Percentiles rank a stretch among this genome's conserved stretches.
These are phyloP conservation scores for Phytopythium mirpurense DNA, from an alignment of 352 stramenopile genomes.

Conservation along the genomic window DNA sequence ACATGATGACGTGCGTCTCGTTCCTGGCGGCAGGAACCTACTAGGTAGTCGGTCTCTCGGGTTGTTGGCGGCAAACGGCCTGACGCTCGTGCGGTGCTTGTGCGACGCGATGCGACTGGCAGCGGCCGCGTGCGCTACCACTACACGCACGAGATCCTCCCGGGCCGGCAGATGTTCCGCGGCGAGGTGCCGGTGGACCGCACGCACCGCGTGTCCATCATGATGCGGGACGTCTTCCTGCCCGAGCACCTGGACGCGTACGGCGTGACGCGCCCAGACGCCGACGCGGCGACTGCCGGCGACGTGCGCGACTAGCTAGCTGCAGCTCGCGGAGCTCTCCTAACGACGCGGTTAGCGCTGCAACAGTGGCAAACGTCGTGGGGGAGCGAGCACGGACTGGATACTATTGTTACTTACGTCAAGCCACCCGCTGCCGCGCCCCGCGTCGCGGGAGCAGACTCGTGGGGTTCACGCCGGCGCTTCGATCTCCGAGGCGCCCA, in stretches of 20 bases:
- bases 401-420: slow-evolving; percentile 1
- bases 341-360: no score
- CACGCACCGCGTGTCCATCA: slow-evolving; percentile 79
- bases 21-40: no score
- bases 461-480: no score
- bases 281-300: neutral
- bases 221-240: slow-evolving; percentile 68
- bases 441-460: no score
- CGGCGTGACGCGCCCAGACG: slow-evolving; percentile 25
- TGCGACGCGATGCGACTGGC: no score
- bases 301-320: neutral
- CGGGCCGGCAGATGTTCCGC: slow-evolving; percentile 51
- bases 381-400: no score
- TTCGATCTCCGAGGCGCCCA: no score
- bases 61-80: no score
- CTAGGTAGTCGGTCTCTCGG: no score
- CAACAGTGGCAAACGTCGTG: no score
- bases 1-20: slow-evolving; percentile 80
- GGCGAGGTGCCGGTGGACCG: slow-evolving; percentile 49
- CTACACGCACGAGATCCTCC: slow-evolving; percentile 85
- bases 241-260: slow-evolving; percentile 33
- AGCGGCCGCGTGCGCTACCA: slow-evolving; percentile 76
- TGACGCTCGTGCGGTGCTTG: no score
- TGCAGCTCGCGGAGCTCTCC: no score
- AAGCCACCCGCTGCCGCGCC: neutral